phyloP scores from a whole-genome alignment of 139 green algal genomes.

The Axilococcus clingmanii region DNA sequence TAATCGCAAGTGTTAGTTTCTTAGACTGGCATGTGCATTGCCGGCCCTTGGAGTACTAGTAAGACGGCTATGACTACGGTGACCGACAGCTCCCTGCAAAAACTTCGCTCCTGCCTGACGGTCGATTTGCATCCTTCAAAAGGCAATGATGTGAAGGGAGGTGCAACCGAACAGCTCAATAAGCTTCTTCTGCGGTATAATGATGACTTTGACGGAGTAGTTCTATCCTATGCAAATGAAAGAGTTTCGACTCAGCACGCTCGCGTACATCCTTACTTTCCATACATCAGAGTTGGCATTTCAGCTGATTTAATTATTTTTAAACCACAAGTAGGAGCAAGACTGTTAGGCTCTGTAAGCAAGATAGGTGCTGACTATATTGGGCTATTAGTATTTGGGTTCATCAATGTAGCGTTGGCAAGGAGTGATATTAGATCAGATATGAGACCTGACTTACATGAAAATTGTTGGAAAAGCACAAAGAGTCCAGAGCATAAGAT shows the following conservation, averaged over 20 bases:
- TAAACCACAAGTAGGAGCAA: slow-evolving; percentile 19
- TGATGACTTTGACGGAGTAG: slow-evolving; percentile 37
- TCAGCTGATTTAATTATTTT: slow-evolving; percentile 34
- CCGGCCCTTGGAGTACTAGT: too few relatives aligned
- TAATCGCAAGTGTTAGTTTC: too few relatives aligned
- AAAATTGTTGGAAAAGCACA: slow-evolving; percentile 15
- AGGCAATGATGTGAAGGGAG: slow-evolving; percentile 6
- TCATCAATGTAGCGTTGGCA: slow-evolving; percentile 53
- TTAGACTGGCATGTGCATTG: too few relatives aligned
- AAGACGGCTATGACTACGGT: too few relatives aligned
- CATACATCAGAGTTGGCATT: slow-evolving; percentile 36
- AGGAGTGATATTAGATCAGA: slow-evolving; percentile 28
- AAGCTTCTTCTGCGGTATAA: slow-evolving; percentile 29
- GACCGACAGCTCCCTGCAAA: too few relatives aligned
- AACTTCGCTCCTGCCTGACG: slow-evolving; percentile 3
- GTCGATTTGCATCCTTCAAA: slow-evolving; percentile 44
- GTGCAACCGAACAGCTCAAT: slow-evolving; percentile 36
- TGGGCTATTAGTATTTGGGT: slow-evolving; percentile 48
- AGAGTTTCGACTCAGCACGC: slow-evolving; percentile 21
- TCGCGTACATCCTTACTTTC: slow-evolving; percentile 46
- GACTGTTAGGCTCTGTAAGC: slow-evolving; percentile 46
- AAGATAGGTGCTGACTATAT: slow-evolving; percentile 52
- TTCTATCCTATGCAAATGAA: slow-evolving; percentile 31
- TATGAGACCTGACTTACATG: slow-evolving; percentile 18
- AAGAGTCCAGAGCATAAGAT: slow-evolving; percentile 11